Conservation (phyloP, 2,329 filamentous ascomycete genomes). For the Pseudogymnoascus pannorum region DNA sequence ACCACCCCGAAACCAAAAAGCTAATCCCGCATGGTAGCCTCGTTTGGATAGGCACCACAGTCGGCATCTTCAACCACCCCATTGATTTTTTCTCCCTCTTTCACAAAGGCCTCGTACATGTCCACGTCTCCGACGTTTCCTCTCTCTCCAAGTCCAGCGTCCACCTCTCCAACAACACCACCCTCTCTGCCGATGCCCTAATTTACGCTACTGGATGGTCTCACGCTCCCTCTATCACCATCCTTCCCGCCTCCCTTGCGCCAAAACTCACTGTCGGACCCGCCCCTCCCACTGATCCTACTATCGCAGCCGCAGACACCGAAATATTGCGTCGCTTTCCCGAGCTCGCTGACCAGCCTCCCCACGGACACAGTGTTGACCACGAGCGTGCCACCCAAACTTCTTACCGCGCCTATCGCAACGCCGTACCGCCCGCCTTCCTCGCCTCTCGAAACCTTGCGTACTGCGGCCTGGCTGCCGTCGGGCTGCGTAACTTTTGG, state of each 20-base stretch:
- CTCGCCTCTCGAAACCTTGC: conserved; percentile 37
- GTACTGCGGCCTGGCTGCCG: conserved; percentile 35
- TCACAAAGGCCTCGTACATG: conserved; percentile 39
- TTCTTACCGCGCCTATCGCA: conserved; percentile 37
- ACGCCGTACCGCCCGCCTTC: conserved; percentile 35
- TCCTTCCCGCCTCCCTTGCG: conserved; percentile 24
- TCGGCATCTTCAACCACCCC: conserved; percentile 54
- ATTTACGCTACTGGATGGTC: conserved; percentile 54
- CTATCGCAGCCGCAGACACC: conserved; percentile 39
- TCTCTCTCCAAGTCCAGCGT: conserved; percentile 39
- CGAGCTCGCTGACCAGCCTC: conserved; percentile 44
- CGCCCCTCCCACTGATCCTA: conserved; percentile 5
- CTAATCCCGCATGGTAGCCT: conserved; percentile 42
- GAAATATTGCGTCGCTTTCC: conserved; percentile 28
- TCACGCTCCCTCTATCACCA: conserved; percentile 42
- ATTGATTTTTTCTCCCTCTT: conserved; percentile 49
- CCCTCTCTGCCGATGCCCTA: conserved; percentile 43
- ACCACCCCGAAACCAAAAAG: conserved; percentile 43
- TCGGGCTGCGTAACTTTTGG: conserved; percentile 36
- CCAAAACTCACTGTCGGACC: conserved; percentile 8
- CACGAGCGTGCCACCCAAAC: not conserved
- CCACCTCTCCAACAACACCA: conserved; percentile 41
- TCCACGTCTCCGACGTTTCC: conserved; percentile 45
- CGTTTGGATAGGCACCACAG: conserved; percentile 46
- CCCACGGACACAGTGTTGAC: conserved; percentile 28